These are phyloP conservation scores for Arthromyces matolae DNA, from an alignment of 768 basidiomycete genomes.

Conservation along the genomic window DNA sequence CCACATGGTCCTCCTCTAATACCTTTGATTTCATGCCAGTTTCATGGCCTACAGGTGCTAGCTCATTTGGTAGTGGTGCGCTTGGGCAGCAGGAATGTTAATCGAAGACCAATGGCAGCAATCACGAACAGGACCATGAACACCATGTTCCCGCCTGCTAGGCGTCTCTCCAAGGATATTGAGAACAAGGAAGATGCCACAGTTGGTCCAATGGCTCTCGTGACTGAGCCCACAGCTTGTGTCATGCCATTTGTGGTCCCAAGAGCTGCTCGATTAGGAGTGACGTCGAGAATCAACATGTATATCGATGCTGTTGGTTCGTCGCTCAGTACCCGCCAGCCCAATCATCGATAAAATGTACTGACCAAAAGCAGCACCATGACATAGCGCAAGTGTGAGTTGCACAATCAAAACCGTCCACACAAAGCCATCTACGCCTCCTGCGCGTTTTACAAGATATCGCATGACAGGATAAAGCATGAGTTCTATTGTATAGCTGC, in stretches of 20 bases:
- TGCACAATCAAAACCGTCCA: conserved; percentile 31
- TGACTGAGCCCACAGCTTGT: conserved; percentile 47
- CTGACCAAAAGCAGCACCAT: conserved; percentile 36
- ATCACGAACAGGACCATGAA: conserved; percentile 33
- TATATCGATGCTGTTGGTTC: conserved; percentile 50
- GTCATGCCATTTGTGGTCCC: conserved; percentile 54
- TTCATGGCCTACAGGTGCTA: no score
- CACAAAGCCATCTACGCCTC: conserved; percentile 30
- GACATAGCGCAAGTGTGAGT: conserved; percentile 23
- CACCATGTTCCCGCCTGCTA: conserved; percentile 44
- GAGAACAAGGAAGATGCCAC: conserved; percentile 56
- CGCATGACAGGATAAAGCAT: conserved; percentile 32
- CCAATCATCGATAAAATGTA: background rate
- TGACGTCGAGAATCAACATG: conserved; percentile 40
- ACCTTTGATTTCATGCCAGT: no score
- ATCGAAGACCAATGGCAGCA: conserved; percentile 22
- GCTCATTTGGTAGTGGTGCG: background rate
- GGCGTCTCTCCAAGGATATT: conserved; percentile 39
- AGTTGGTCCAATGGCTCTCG: conserved; percentile 51
- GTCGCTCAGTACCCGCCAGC: no score
- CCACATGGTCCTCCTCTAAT: no score
- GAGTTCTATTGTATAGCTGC: conserved; percentile 23
- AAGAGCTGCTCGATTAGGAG: conserved; percentile 37
- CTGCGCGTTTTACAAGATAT: conserved; percentile 30
- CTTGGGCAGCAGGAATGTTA: conserved; percentile 24